A percentile compares a stretch with the other conserved stretches of the same genome.
Evolutionary conservation across 2,329 filamentous ascomycete species (phyloP).

Genomic region (Pyrenophora tritici-repentis): DNA sequence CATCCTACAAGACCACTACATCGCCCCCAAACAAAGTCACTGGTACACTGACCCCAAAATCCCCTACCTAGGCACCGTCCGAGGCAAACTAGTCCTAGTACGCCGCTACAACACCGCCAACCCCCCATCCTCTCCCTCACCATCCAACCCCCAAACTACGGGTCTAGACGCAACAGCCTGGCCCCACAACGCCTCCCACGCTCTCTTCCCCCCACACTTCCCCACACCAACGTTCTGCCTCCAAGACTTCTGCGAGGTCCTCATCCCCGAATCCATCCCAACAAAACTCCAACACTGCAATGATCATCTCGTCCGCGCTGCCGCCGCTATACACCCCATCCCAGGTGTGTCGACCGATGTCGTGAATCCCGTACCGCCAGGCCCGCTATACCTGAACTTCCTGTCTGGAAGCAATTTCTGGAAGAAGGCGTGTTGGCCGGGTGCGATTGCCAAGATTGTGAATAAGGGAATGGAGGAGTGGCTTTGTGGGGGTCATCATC

Average conservation of each 20-base stretch:
- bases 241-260: slow-evolving; percentile 93
- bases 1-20: slow-evolving; percentile 74
- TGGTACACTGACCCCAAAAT: slow-evolving; percentile 81
- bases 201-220: slow-evolving; percentile 64
- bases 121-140: not conserved
- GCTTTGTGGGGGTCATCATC: slow-evolving; percentile 59
- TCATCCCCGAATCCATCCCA: slow-evolving; percentile 73
- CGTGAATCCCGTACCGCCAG: slow-evolving; percentile 50
- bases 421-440: slow-evolving; percentile 89
- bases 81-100: slow-evolving; percentile 82
- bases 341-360: slow-evolving; percentile 49
- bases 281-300: slow-evolving; percentile 77
- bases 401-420: slow-evolving; percentile 92
- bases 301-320: slow-evolving; percentile 76
- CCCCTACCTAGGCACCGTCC: slow-evolving; percentile 76
- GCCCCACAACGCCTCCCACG: slow-evolving; percentile 88
- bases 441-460: slow-evolving; percentile 83
- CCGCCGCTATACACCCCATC: slow-evolving; percentile 41
- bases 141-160: slow-evolving; percentile 13
- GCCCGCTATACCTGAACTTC: slow-evolving; percentile 87
- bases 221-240: slow-evolving; percentile 63
- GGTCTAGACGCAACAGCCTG: slow-evolving; percentile 68
- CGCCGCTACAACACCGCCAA: slow-evolving; percentile 71
- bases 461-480: slow-evolving; percentile 75
- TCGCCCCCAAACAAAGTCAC: slow-evolving; percentile 58